Conservation (phyloP, 345 rosid genomes). For the Arabidopsis suecica region DNA sequence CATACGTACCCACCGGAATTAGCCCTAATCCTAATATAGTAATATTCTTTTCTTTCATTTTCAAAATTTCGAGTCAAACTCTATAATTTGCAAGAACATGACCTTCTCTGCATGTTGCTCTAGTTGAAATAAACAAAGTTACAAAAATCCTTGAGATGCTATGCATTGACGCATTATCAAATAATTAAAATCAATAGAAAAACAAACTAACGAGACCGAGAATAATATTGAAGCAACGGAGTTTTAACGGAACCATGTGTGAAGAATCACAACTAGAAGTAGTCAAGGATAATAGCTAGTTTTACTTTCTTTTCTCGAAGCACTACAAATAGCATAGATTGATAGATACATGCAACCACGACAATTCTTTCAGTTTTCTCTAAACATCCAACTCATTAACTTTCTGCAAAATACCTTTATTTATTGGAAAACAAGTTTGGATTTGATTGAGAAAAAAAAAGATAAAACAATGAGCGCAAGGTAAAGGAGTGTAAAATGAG, state of each 20-base stretch:
- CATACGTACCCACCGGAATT: constrained; percentile 34
- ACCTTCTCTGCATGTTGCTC: constrained; percentile 3
- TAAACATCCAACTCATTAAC: background rate
- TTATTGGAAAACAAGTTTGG: background rate
- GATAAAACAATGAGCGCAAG: background rate
- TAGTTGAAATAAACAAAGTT: constrained; percentile 25
- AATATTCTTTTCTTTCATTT: constrained; percentile 5
- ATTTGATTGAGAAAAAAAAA: background rate
- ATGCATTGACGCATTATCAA: background rate
- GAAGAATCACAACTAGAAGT: constrained; percentile 8
- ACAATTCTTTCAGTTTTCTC: background rate
- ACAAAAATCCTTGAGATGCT: background rate
- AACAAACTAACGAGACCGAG: background rate
- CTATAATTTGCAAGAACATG: constrained; percentile 29
- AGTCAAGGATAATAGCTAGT: background rate
- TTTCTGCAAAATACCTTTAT: background rate
- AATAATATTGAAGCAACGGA: background rate
- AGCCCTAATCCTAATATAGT: constrained; percentile 22
- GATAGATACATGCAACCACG: background rate
- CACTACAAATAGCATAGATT: constrained; percentile 19
- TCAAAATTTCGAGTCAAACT: constrained; percentile 19
- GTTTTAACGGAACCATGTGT: constrained; percentile 11
- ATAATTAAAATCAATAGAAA: background rate
- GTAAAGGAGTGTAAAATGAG: constrained; percentile 9
- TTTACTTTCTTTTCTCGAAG: background rate